phyloP scores from a whole-genome alignment of 305 asterid species.

The Rubia occidens region DNA sequence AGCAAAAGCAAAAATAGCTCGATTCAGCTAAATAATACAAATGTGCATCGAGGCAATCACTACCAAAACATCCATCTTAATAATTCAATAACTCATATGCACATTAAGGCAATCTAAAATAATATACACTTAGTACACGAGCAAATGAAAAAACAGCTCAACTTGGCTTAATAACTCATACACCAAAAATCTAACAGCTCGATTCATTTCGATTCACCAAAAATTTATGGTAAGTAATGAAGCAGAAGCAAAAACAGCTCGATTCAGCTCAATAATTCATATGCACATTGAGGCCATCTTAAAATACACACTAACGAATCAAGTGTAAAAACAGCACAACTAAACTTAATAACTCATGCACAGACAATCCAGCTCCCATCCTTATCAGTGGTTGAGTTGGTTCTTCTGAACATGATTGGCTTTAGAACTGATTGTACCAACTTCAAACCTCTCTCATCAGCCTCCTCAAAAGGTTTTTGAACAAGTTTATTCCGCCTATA shows the following conservation, averaged over 20 bases:
- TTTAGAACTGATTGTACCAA: conserved; percentile 76
- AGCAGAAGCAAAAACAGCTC: neutral
- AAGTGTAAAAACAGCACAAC: no score
- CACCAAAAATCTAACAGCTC: no score
- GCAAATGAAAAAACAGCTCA: no score
- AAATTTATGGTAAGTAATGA: neutral
- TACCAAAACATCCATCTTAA: neutral
- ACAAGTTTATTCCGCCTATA: conserved; percentile 93
- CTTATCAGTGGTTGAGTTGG: conserved; percentile 77
- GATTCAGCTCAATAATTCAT: no score
- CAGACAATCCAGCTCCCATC: conserved; percentile 56
- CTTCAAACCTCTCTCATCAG: conserved; percentile 83
- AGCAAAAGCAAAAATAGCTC: neutral
- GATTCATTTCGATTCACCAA: no score
- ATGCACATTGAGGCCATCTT: no score
- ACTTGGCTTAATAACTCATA: no score
- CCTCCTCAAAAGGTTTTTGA: conserved; percentile 97
- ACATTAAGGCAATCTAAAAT: no score
- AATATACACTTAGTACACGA: no score
- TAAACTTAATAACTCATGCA: no score
- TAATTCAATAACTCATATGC: neutral
- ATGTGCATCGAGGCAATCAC: neutral
- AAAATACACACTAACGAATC: no score
- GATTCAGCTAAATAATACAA: neutral
- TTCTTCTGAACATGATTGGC: conserved; percentile 92